These are phyloP conservation scores for Cytospora mali DNA, from an alignment of 2,329 filamentous ascomycete species.

Conservation along the genomic window DNA sequence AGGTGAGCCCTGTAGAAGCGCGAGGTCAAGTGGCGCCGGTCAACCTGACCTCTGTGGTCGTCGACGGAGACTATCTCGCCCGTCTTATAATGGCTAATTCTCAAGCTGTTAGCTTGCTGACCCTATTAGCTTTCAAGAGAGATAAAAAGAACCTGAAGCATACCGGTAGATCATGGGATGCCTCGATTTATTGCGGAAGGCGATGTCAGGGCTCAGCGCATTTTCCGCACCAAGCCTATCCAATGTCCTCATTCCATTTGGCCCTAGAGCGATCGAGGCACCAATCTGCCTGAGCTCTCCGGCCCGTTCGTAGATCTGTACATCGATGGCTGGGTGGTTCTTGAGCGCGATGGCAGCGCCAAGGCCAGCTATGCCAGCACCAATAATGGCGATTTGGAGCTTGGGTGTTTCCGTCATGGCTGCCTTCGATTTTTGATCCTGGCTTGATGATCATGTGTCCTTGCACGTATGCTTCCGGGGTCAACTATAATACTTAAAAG, in stretches of 20 bases:
- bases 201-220: slow-evolving; percentile 45
- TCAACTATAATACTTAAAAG: not conserved
- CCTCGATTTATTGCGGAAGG: slow-evolving; percentile 44
- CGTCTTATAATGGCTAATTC: slow-evolving; percentile 43
- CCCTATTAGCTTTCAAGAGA: not conserved
- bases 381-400: slow-evolving; percentile 32
- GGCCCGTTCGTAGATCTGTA: slow-evolving; percentile 54
- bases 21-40: slow-evolving; percentile 44
- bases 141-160: slow-evolving; percentile 12
- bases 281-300: slow-evolving; percentile 50
- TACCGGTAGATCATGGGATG: slow-evolving; percentile 50
- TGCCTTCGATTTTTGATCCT: not conserved
- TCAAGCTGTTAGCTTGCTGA: not conserved
- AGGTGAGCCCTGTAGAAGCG: slow-evolving; percentile 53
- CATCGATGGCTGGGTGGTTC: slow-evolving; percentile 42
- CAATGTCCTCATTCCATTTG: slow-evolving; percentile 55
- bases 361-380: slow-evolving; percentile 16
- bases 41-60: slow-evolving; percentile 42
- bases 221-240: slow-evolving; percentile 52
- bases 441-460: not conserved
- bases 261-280: slow-evolving; percentile 52
- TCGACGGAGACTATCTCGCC: slow-evolving; percentile 50
- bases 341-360: slow-evolving; percentile 29
- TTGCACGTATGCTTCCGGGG: too few relatives aligned
- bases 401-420: slow-evolving; percentile 8